Base-by-base conservation (phyloP, 2,329 filamentous ascomycete species). In the Mollisia scopiformis region DNA sequence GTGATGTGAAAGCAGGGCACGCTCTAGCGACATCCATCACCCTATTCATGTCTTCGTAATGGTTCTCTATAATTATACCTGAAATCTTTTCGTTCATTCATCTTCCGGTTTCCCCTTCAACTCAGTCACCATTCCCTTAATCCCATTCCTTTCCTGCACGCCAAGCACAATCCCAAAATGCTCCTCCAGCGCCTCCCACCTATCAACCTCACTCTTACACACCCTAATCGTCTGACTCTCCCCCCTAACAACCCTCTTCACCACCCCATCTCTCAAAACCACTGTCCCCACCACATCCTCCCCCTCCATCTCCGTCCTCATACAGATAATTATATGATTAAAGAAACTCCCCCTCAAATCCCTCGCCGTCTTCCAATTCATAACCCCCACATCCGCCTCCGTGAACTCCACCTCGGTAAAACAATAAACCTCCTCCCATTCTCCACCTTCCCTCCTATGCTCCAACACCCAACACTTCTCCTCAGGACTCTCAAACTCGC, bases 401-500 rank as follows among this genome's bases (percentile, higher is more conserved):
- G 84, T 70, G 72, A 88, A 89, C 72, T 90, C 87, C 10, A 81
- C 77, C 62, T 88, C 84, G 10, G 82, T 81, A 72, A 92, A 92
- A 64, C 81, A 84, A 73, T 90, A 62, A 1, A 79, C 81, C 81
- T 77, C 23, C 79, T 75, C 84, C 87, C 92, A 3, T 2, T 77
- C 75, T 51, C 74, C 76, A 1, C 80, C 53, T 10, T 75, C 74
- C 62, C 81, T 78, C 47, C 81, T 78, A 65, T 83, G 82, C 73
- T 89, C 80, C 70, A 87, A 88, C 58, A 88, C 78, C 87, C 87
- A 90, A 54, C 83, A 72, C 62, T 81, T 81, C 39, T 75, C 72
- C 55, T 78, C 76, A 30, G 78, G 75, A 59, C 69, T 61, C 52
- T 73, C 75, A 61, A 81, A 76, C 23, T 75, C 74, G 7, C 81